These are phyloP conservation scores for Nevesoporus exiguus DNA, from an alignment of 768 basidiomycete species.

Conservation along the genomic window DNA sequence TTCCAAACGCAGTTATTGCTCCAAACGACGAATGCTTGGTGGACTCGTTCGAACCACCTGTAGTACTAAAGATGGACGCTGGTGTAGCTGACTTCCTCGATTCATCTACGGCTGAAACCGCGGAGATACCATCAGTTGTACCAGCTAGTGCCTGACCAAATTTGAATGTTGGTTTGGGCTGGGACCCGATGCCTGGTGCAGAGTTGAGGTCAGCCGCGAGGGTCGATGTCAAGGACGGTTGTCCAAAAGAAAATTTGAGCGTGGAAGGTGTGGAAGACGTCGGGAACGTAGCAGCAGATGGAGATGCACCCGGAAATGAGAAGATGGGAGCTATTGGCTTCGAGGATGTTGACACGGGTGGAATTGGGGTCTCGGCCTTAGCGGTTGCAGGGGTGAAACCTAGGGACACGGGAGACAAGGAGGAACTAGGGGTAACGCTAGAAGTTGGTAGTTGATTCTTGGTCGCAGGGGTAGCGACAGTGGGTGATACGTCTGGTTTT, in stretches of 20 bases:
- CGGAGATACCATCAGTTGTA: conserved; percentile 23
- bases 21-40: conserved; percentile 24
- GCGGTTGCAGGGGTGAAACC: conserved; percentile 7
- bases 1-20: conserved; percentile 19
- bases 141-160: conserved; percentile 22
- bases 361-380: conserved; percentile 5
- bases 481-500: conserved; percentile 20
- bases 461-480: conserved; percentile 2
- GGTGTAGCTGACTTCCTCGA: conserved; percentile 26
- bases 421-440: conserved; percentile 11
- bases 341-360: not conserved
- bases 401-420: conserved; percentile 2
- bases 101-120: conserved; percentile 17
- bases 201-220: conserved; percentile 5
- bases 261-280: conserved; percentile 9
- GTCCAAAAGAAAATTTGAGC: conserved; percentile 29
- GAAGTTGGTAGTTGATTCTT: conserved; percentile 18
- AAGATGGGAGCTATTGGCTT: conserved; percentile 20
- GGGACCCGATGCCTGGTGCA: conserved; percentile 8
- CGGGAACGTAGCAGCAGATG: conserved; percentile 3
- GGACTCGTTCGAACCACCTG: conserved; percentile 18
- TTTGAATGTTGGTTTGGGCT: conserved; percentile 20
- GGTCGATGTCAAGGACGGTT: conserved; percentile 6
- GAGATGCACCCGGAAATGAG: conserved; percentile 17
- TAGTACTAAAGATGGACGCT: conserved; percentile 15